Conservation (phyloP, 2,329 filamentous ascomycete species). For the Fusarium sp. region DNA sequence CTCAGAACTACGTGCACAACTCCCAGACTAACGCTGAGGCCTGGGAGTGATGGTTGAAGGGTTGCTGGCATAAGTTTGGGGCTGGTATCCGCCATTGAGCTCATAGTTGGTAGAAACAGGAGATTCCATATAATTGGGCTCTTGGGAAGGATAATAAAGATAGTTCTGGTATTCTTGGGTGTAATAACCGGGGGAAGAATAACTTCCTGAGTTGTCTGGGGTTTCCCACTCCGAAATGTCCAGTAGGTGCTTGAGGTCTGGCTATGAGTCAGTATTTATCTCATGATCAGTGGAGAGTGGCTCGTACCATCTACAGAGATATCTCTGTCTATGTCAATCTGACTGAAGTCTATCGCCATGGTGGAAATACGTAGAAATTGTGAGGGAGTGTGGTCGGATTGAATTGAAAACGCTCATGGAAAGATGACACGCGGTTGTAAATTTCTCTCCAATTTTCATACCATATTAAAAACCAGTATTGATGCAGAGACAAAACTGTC, state of each 20-base stretch:
- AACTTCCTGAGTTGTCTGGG: background rate
- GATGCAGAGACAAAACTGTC: rapidly evolving
- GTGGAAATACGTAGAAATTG: background rate
- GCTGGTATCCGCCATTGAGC: background rate
- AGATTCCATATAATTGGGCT: background rate
- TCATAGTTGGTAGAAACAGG: background rate
- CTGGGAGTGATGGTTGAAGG: constrained; percentile 24
- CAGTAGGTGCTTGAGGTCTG: constrained; percentile 9
- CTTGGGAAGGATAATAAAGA: background rate
- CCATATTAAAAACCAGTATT: background rate
- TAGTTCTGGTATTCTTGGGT: background rate
- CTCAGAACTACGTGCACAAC: constrained; percentile 26
- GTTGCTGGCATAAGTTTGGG: background rate
- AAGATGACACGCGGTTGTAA: background rate
- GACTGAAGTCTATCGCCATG: constrained; percentile 18
- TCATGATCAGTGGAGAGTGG: rapidly evolving
- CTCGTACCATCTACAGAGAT: constrained; percentile 11
- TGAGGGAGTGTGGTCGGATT: background rate
- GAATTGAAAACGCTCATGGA: background rate
- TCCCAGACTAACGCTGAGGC: constrained; percentile 24
- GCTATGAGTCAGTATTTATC: background rate
- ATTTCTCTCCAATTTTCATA: too few species aligned
- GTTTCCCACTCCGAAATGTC: background rate
- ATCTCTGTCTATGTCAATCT: constrained; percentile 13
- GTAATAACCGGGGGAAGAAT: background rate